Evolutionary conservation across 345 rosid genomes (phyloP).

Genomic region (Brassica incana): DNA sequence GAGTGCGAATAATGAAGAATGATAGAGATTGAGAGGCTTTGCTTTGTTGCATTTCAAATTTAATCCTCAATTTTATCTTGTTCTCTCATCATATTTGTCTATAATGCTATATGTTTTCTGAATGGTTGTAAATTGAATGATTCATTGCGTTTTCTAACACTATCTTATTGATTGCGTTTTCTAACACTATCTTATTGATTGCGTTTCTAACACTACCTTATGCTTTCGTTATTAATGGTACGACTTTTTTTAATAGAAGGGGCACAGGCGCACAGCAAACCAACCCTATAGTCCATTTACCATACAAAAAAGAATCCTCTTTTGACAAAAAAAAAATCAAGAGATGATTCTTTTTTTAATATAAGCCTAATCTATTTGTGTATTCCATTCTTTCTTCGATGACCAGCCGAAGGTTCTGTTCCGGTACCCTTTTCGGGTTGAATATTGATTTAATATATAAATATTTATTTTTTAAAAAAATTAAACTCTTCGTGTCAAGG

Average conservation of each 20-base stretch:
- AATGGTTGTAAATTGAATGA: neutral
- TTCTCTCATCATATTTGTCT: slow-evolving; percentile 5
- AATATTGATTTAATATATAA: too few species aligned
- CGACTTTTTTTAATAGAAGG: too few species aligned
- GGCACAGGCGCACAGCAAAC: neutral
- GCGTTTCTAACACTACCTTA: neutral
- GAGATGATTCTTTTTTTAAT: too few species aligned
- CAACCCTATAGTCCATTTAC: neutral
- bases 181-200: neutral
- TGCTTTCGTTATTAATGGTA: too few species aligned
- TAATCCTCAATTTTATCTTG: slow-evolving; percentile 13
- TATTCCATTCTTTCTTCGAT: too few species aligned
- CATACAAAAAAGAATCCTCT: neutral
- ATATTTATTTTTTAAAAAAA: too few species aligned
- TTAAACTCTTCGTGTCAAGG: too few species aligned
- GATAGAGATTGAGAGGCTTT: slow-evolving; percentile 28
- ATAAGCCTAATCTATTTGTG: too few species aligned
- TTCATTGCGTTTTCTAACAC: neutral
- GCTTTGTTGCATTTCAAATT: slow-evolving; percentile 26
- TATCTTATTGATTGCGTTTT: neutral
- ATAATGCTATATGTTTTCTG: neutral
- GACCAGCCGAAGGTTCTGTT: too few species aligned
- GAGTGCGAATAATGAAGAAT: slow-evolving; percentile 43
- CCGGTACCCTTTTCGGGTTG: too few species aligned
- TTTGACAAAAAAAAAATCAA: too few species aligned